Percentiles rank a stretch among this genome's conserved stretches.
These are phyloP conservation scores for Talaromyces sp. DNA, from an alignment of 2,329 filamentous ascomycete genomes.

Conservation along the genomic window DNA sequence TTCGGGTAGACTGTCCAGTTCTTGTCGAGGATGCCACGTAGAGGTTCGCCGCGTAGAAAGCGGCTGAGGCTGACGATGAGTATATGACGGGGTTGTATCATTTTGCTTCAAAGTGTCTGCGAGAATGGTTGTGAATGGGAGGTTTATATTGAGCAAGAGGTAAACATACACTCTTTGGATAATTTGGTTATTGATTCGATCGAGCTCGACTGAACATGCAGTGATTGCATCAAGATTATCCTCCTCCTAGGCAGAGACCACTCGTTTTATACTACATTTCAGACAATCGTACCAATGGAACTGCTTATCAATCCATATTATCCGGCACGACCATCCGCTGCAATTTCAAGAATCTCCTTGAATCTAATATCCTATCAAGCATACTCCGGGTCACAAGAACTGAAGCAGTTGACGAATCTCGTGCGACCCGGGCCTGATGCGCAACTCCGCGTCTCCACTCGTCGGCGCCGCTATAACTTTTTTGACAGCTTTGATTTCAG, in stretches of 20 bases:
- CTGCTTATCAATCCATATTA: not conserved
- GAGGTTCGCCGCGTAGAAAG: not conserved
- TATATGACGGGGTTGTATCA: not conserved
- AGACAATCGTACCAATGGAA: not conserved
- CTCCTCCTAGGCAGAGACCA: not conserved
- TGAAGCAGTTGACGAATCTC: not conserved
- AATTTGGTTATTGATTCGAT: not conserved
- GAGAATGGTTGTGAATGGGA: too few species aligned
- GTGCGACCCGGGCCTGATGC: not conserved
- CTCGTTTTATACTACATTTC: not conserved
- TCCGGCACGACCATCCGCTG: not conserved
- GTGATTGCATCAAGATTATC: not conserved
- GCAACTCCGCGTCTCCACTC: not conserved
- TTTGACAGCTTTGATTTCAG: not conserved
- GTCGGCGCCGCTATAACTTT: not conserved
- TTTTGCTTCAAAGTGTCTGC: not conserved
- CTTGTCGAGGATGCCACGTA: not conserved
- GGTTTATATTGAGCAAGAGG: too few species aligned
- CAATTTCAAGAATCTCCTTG: too few species aligned
- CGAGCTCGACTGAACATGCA: not conserved
- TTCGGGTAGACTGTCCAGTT: not conserved
- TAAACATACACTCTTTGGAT: not conserved
- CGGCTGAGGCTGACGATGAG: conserved; percentile 5
- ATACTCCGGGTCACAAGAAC: not conserved
- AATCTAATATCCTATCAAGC: not conserved